Base-by-base conservation (phyloP, 2,329 filamentous ascomycete genomes). In the Ophiostoma ulmi region DNA sequence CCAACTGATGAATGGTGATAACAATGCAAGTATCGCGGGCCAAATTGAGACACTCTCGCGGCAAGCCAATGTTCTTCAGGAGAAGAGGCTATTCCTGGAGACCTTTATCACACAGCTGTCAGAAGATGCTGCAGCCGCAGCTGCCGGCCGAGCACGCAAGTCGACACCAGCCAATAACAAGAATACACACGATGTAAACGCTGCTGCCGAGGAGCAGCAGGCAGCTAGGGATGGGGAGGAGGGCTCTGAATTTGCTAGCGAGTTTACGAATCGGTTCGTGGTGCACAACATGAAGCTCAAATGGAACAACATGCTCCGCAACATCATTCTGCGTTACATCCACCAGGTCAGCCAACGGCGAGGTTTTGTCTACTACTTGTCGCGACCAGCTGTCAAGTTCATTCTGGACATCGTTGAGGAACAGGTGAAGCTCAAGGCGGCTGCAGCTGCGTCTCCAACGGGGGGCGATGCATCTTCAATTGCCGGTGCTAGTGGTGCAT, bases 241-340 rank as follows among this genome's bases (percentile, higher is more conserved):
- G 0, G 87, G 90, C 3, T 87, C 91, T 20, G 93, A 97, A 74
- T 94, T 94, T 75, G 90, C 92, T 67, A 97, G 91, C 79, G 94
- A 98, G 78, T 99, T 97, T 83, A 95, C 96, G 78, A 99, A 99
- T 77, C 91, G 95, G 1, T 99, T 99, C 82, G 94, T 98, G 75
- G 91, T 99, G 69, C 95, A 99, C 83, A 99, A 99, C 76, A 87
- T 96, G 78, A 95, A 99, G 77, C 83, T 99, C 71, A 99, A 99
- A 80, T 99, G 95, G 95, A 98, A 97, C 81, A 99, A 99, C 76
- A 88, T 94, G 13, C 81, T 99, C 52, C 89, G 95, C 72, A 98
- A 99, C 77, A 97, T 97, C 76, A 95, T 99, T 68, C 86, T 99
- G 58, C 92, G 95, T 35, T 99, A 99, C 79, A 96, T 95, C 73